These are phyloP conservation scores for Yamadazyma membranifaciens DNA, from an alignment of 1,139 yeast genomes.

Conservation along the genomic window DNA sequence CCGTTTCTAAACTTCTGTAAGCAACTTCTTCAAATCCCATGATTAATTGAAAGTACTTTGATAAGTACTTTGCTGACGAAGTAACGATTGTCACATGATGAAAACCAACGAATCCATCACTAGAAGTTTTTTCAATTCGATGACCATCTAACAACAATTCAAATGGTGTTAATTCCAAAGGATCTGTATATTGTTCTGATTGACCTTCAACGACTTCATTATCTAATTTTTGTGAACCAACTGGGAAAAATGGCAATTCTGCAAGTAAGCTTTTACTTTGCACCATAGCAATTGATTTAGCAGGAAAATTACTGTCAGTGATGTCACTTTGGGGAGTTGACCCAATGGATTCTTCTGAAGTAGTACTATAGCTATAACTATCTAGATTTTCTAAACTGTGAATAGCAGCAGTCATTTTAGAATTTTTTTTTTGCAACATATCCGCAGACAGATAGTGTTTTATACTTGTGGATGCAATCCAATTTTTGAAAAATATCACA, in stretches of 20 bases:
- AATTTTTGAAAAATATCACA: too few relatives aligned
- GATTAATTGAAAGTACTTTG: constrained; percentile 50
- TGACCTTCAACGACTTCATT: constrained; percentile 13
- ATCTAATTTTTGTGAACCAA: constrained; percentile 12
- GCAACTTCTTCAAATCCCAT: constrained; percentile 70
- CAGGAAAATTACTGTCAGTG: not conserved
- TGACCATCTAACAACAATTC: constrained; percentile 27
- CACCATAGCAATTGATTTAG: not conserved
- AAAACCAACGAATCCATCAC: constrained; percentile 35
- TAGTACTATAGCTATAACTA: not conserved
- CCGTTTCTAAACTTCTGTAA: constrained; percentile 65
- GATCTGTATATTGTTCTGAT: constrained; percentile 16
- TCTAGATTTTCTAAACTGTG: constrained; percentile 1
- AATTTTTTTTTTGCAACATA: constrained; percentile 1
- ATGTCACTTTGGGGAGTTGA: too few relatives aligned
- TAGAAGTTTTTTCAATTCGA: constrained; percentile 18
- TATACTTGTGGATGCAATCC: not conserved
- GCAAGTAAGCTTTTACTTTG: constrained; percentile 1
- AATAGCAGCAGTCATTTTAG: constrained; percentile 3
- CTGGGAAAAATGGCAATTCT: constrained; percentile 23
- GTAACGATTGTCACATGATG: constrained; percentile 32
- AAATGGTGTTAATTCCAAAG: constrained; percentile 15
- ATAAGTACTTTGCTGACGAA: constrained; percentile 66
- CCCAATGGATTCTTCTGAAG: not conserved
- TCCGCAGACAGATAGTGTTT: not conserved